Evolutionary conservation across 2,329 filamentous ascomycete species (phyloP), one percentile per base, ranked within the genome.

Genomic region (Ophiocordyceps camponoti-floridani): DNA sequence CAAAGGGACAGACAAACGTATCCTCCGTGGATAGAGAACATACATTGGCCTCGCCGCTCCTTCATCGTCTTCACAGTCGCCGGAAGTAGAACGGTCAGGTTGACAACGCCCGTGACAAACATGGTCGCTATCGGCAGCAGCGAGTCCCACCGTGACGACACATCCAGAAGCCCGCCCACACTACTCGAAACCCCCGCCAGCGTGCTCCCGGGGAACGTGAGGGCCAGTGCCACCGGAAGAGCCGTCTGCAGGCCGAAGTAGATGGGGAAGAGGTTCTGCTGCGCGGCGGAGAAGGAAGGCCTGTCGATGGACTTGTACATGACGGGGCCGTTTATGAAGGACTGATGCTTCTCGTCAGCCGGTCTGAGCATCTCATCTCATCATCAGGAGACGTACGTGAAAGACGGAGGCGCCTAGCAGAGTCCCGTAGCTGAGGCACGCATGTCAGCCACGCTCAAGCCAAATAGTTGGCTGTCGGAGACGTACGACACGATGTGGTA

Each of bases 241-340:
- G 72, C 70, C 4, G 85, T 79, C 65, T 96, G 89, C 46, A 96
- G 67, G 41, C 75, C 69, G 61, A 96, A 96, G 69, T 94, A 98
- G 54, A 85, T 72, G 31, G 86, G 86, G 66, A 95, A 94, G 44
- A 88, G 75, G 50, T 76, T 76, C 51, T 77, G 72, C 63, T 95
- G 89, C 30, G 95, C 73, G 16, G 77, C 70, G 26, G 81, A 77
- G 67, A 98, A 96, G 58, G 85, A 77, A 0, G 84, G 76, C 26
- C 85, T 77, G 26, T 85, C 77, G 35, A 95, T 77, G 11, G 75
- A 72, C 56, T 73, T 79, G 70, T 82, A 94, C 54, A 85, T 79
- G 45, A 88, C 69, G 44, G 86, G 76, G 47, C 86, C 73, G 54
- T 75, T 75, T 56, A 79, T 61, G 62, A 94, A 95, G 45, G 83